These are phyloP conservation scores for Conticribra guillardii DNA, from an alignment of 108 stramenopile genomes.

Conservation along the genomic window DNA sequence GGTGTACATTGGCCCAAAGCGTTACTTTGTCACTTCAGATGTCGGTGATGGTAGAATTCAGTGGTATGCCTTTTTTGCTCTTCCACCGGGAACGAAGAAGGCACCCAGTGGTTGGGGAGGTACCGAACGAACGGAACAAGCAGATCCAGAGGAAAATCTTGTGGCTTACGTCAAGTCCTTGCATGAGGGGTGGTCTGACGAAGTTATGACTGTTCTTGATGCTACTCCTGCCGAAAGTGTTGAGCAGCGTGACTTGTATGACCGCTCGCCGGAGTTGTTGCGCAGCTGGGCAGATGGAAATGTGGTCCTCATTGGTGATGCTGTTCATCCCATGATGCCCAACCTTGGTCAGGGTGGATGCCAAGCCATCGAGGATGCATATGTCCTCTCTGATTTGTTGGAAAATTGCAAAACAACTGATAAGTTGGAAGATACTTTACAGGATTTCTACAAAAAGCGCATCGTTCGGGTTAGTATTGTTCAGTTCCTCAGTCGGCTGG, in stretches of 20 bases:
- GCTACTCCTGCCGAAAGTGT: slow-evolving; percentile 89
- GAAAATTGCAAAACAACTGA: slow-evolving; percentile 74
- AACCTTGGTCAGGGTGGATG: slow-evolving; percentile 97
- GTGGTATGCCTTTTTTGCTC: slow-evolving; percentile 98
- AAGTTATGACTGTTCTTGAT: slow-evolving; percentile 92
- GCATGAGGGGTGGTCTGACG: slow-evolving; percentile 93
- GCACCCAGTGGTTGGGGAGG: slow-evolving; percentile 90
- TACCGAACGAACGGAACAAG: slow-evolving; percentile 64
- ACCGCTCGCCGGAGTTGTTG: slow-evolving; percentile 89
- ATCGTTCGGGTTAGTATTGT: slow-evolving; percentile 90
- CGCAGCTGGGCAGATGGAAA: slow-evolving; percentile 94
- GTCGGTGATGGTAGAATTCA: slow-evolving; percentile 96
- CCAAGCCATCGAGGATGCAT: slow-evolving; percentile 97
- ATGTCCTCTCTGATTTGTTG: slow-evolving; percentile 87
- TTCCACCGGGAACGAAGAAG: slow-evolving; percentile 94
- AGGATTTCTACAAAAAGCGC: slow-evolving; percentile 90
- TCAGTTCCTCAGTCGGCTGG: slow-evolving; percentile 90
- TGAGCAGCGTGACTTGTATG: slow-evolving; percentile 97
- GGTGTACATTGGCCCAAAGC: slow-evolving; percentile 96
- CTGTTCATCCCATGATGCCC: slow-evolving; percentile 98
- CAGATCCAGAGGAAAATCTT: slow-evolving; percentile 81
- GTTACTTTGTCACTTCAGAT: slow-evolving; percentile 97
- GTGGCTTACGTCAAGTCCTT: slow-evolving; percentile 92
- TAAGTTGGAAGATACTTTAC: slow-evolving; percentile 74
- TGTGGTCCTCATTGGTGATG: slow-evolving; percentile 94